These are phyloP conservation scores for Diplocarpon mali DNA, from an alignment of 2,329 filamentous ascomycete genomes.

Conservation along the genomic window DNA sequence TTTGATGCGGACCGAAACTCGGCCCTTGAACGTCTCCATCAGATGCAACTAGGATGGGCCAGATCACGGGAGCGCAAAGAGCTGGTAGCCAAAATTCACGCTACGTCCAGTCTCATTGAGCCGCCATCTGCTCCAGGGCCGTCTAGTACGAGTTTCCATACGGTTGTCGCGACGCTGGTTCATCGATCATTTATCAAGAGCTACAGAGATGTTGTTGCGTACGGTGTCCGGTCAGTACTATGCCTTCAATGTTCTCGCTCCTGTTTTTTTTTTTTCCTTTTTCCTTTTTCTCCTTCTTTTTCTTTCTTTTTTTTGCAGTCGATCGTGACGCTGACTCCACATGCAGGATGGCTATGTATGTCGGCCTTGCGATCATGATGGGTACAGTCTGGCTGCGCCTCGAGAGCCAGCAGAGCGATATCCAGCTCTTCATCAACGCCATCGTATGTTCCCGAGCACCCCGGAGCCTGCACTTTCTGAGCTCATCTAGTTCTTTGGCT, in stretches of 20 bases:
- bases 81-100: constrained; percentile 24
- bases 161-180: constrained; percentile 52
- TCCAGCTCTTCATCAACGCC: constrained; percentile 73
- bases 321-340: too few species aligned
- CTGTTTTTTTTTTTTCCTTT: too few species aligned
- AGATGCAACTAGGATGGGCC: constrained; percentile 45
- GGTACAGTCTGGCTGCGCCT: constrained; percentile 78
- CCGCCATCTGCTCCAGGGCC: constrained; percentile 16
- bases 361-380: constrained; percentile 72
- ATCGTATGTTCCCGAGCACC: constrained; percentile 36
- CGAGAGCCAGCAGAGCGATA: constrained; percentile 54
- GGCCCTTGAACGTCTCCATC: constrained; percentile 37
- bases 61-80: constrained; percentile 33
- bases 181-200: constrained; percentile 76
- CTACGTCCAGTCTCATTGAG: constrained; percentile 7
- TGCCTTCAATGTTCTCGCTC: too few species aligned
- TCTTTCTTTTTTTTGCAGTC: too few species aligned
- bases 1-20: constrained; percentile 44
- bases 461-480: not conserved
- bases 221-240: constrained; percentile 50
- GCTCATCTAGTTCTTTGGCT: constrained; percentile 47
- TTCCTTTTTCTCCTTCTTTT: too few species aligned
- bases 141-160: constrained; percentile 22
- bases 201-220: constrained; percentile 73
- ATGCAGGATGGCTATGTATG: constrained; percentile 59